phyloP scores from a whole-genome alignment of 2,329 filamentous ascomycete genomes.

The Alternaria panax region DNA sequence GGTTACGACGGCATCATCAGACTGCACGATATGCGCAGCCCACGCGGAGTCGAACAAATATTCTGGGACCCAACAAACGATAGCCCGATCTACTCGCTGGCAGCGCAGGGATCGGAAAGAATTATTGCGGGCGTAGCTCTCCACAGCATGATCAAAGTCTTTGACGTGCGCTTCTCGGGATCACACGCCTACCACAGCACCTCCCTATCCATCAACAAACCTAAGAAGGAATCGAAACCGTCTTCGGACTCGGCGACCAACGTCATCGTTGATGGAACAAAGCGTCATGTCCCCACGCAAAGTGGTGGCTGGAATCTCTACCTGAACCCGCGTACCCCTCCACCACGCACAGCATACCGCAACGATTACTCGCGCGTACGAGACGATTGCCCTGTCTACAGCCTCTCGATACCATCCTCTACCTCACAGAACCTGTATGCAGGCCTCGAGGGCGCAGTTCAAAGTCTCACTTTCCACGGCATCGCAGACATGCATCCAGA shows the following conservation, averaged over 20 bases:
- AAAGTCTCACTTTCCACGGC: slow-evolving; percentile 55
- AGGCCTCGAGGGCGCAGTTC: slow-evolving; percentile 56
- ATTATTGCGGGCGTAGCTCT: slow-evolving; percentile 65
- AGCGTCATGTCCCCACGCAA: slow-evolving; percentile 4
- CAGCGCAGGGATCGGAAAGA: slow-evolving; percentile 63
- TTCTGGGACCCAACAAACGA: slow-evolving; percentile 66
- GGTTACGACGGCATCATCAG: slow-evolving; percentile 65
- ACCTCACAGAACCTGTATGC: slow-evolving; percentile 57
- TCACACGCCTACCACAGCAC: slow-evolving; percentile 50
- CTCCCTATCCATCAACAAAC: slow-evolving; percentile 22
- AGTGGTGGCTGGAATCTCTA: slow-evolving; percentile 57
- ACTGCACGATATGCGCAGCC: slow-evolving; percentile 67
- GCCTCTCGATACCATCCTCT: slow-evolving; percentile 55
- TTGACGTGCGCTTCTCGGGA: slow-evolving; percentile 64
- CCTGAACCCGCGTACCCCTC: slow-evolving; percentile 48
- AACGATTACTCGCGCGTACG: slow-evolving; percentile 26
- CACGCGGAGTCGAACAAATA: slow-evolving; percentile 55
- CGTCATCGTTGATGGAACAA: slow-evolving; percentile 16
- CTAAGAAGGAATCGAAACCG: background rate
- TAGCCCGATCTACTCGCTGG: slow-evolving; percentile 66
- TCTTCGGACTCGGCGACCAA: slow-evolving; percentile 25
- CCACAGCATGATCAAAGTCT: slow-evolving; percentile 67
- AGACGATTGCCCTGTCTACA: slow-evolving; percentile 56
- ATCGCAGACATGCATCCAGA: slow-evolving; percentile 55
- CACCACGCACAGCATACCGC: slow-evolving; percentile 22